phyloP scores from a whole-genome alignment of 2,329 filamentous ascomycete genomes.

The Rosellinia necatrix region DNA sequence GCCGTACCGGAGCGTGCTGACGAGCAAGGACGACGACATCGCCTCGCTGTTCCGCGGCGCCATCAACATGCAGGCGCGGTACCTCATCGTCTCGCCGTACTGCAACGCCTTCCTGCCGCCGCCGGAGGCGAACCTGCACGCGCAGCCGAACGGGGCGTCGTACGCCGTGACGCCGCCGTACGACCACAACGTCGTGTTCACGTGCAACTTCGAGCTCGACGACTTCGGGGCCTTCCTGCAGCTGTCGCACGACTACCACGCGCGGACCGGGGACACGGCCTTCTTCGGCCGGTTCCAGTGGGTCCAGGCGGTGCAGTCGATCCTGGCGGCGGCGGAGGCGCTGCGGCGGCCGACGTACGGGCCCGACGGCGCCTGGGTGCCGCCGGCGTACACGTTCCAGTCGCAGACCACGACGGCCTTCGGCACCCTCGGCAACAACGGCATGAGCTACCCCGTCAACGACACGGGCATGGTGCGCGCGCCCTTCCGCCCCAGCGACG shows the following conservation, averaged over 20 bases:
- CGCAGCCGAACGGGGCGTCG: slow-evolving; percentile 61
- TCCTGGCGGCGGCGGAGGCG: slow-evolving; percentile 70
- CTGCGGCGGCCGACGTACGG: slow-evolving; percentile 70
- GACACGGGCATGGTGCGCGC: slow-evolving; percentile 82
- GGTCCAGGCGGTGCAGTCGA: slow-evolving; percentile 70
- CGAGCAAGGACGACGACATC: slow-evolving; percentile 61
- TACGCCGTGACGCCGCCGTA: slow-evolving; percentile 67
- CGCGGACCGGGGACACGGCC: slow-evolving; percentile 69
- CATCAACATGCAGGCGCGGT: slow-evolving; percentile 73
- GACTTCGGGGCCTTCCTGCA: slow-evolving; percentile 86
- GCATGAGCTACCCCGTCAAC: slow-evolving; percentile 79
- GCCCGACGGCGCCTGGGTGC: slow-evolving; percentile 37
- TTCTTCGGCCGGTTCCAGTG: slow-evolving; percentile 77
- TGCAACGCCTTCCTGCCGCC: slow-evolving; percentile 93
- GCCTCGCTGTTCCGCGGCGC: slow-evolving; percentile 71
- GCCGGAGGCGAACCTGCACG: slow-evolving; percentile 68
- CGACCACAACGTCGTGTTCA: slow-evolving; percentile 75
- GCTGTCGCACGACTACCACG: slow-evolving; percentile 79
- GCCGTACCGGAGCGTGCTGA: slow-evolving; percentile 67
- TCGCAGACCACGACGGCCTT: slow-evolving; percentile 74
- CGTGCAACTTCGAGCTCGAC: slow-evolving; percentile 96
- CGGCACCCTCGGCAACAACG: slow-evolving; percentile 78
- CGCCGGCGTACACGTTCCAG: slow-evolving; percentile 71
- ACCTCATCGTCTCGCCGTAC: slow-evolving; percentile 72
- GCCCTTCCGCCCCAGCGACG: slow-evolving; percentile 89